A percentile compares a stretch with the other conserved stretches of the same genome.
Evolutionary conservation across 164 flowering plant species (phyloP).

Genomic region (Aristolochia californica): DNA sequence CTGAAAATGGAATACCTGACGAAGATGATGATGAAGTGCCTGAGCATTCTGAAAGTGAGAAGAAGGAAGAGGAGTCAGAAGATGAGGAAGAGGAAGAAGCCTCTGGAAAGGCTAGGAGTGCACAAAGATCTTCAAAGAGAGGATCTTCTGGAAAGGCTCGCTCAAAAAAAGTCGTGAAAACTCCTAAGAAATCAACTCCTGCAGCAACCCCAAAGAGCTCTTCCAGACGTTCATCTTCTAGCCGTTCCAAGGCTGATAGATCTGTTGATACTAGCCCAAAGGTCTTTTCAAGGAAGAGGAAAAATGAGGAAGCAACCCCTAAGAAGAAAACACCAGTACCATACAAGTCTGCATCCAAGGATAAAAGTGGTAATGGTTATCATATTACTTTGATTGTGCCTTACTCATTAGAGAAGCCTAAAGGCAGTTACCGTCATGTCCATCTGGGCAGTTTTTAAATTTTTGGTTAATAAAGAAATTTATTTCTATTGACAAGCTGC

Average conservation of each 20-base stretch:
- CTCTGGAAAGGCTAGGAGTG: constrained; percentile 22
- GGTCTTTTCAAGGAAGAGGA: constrained; percentile 60
- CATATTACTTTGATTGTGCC: background rate
- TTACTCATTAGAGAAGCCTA: background rate
- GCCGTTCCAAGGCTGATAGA: constrained; percentile 30
- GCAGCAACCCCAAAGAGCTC: constrained; percentile 26
- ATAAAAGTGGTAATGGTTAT: constrained; percentile 31
- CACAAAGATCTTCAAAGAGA: constrained; percentile 23
- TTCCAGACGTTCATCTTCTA: constrained; percentile 30
- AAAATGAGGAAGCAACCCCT: constrained; percentile 17
- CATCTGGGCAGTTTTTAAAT: too few relatives aligned
- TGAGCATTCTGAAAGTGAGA: constrained; percentile 53
- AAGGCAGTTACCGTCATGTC: too few relatives aligned
- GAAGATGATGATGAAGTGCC: constrained; percentile 50
- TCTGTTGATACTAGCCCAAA: constrained; percentile 36
- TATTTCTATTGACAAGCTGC: too few relatives aligned
- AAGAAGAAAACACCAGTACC: constrained; percentile 39
- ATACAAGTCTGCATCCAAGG: constrained; percentile 38
- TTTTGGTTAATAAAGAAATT: too few relatives aligned
- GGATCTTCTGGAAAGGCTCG: constrained; percentile 32
- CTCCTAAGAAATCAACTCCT: constrained; percentile 24
- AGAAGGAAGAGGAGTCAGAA: constrained; percentile 37
- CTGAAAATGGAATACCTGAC: constrained; percentile 45
- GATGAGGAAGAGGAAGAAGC: constrained; percentile 55
- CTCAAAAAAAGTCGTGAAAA: constrained; percentile 23